These are phyloP conservation scores for Saprolegnia diclina DNA, from an alignment of 352 stramenopile species.

Conservation along the genomic window DNA sequence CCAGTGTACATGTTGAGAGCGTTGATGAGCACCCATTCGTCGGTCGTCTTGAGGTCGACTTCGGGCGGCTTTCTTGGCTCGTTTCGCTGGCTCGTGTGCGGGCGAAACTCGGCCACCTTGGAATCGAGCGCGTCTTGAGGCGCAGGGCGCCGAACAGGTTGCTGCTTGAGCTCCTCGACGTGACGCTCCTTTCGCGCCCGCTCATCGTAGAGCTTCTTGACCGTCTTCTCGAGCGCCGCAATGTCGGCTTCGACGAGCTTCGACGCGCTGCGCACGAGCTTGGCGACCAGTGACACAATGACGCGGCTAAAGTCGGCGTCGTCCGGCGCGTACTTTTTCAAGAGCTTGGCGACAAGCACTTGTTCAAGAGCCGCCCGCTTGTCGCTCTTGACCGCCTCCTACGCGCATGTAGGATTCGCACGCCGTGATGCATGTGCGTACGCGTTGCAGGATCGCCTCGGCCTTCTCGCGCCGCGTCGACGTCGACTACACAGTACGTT, in stretches of 20 bases:
- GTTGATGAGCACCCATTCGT: constrained; percentile 73
- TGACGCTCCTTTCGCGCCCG: constrained; percentile 30
- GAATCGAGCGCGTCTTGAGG: constrained; percentile 19
- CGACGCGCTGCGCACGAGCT: constrained; percentile 47
- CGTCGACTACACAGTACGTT: background rate
- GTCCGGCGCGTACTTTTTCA: constrained; percentile 51
- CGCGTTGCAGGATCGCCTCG: constrained; percentile 35
- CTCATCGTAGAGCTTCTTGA: constrained; percentile 62
- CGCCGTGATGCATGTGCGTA: constrained; percentile 5
- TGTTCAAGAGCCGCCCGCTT: constrained; percentile 54
- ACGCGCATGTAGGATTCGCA: background rate
- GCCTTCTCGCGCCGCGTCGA: constrained; percentile 34
- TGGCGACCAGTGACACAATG: constrained; percentile 48
- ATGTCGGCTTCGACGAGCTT: constrained; percentile 55
- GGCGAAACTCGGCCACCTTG: constrained; percentile 26
- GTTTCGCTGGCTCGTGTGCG: constrained; percentile 1
- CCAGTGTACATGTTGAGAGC: constrained; percentile 41
- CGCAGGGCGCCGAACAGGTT: constrained; percentile 14
- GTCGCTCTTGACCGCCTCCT: constrained; percentile 58
- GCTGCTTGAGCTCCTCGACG: constrained; percentile 18
- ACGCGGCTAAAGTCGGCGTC: constrained; percentile 48
- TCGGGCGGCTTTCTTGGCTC: background rate
- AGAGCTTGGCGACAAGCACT: constrained; percentile 43
- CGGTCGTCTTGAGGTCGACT: constrained; percentile 38
- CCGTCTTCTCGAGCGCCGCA: constrained; percentile 48